These are phyloP conservation scores for Moesziomyces parantarcticus DNA, from an alignment of 1,284 basidiomycete genomes.

Conservation along the genomic window DNA sequence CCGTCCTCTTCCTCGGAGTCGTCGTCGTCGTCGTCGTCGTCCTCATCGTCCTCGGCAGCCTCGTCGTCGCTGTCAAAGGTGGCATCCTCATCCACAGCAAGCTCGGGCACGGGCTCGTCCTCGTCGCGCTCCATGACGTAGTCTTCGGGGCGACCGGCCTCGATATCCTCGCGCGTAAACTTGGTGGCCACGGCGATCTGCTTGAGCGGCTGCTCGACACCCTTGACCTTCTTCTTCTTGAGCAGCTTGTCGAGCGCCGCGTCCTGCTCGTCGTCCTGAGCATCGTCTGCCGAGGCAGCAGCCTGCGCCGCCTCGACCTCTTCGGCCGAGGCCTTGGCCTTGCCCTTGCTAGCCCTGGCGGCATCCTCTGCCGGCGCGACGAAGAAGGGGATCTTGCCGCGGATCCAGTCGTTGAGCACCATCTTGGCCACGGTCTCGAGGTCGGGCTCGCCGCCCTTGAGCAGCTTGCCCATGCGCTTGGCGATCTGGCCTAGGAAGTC, in stretches of 20 bases:
- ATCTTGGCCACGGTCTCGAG: slow-evolving; percentile 93
- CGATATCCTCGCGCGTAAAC: slow-evolving; percentile 69
- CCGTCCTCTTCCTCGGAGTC: slow-evolving; percentile 55
- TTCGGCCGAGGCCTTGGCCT: slow-evolving; percentile 37
- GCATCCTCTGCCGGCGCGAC: slow-evolving; percentile 73
- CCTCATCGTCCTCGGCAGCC: slow-evolving; percentile 46
- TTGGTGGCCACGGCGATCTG: slow-evolving; percentile 73
- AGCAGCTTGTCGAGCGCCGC: slow-evolving; percentile 38
- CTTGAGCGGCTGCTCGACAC: slow-evolving; percentile 73
- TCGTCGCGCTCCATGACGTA: slow-evolving; percentile 64
- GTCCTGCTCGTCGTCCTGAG: slow-evolving; percentile 23
- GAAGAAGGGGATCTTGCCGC: slow-evolving; percentile 92
- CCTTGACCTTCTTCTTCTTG: slow-evolving; percentile 70
- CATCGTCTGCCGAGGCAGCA: slow-evolving; percentile 7
- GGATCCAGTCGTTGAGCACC: slow-evolving; percentile 95
- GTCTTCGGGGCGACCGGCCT: slow-evolving; percentile 63
- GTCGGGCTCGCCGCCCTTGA: slow-evolving; percentile 95
- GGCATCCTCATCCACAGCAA: slow-evolving; percentile 49
- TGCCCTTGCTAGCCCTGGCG: slow-evolving; percentile 36
- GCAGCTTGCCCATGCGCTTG: slow-evolving; percentile 87
- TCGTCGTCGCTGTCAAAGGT: slow-evolving; percentile 52
- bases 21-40: slow-evolving; percentile 64
- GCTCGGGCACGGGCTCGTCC: slow-evolving; percentile 48
- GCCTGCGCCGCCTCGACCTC: slow-evolving; percentile 19
- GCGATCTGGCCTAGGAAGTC: slow-evolving; percentile 87